phyloP scores from a whole-genome alignment of 1,284 basidiomycete genomes.

The Exobasidium rhododendri region DNA sequence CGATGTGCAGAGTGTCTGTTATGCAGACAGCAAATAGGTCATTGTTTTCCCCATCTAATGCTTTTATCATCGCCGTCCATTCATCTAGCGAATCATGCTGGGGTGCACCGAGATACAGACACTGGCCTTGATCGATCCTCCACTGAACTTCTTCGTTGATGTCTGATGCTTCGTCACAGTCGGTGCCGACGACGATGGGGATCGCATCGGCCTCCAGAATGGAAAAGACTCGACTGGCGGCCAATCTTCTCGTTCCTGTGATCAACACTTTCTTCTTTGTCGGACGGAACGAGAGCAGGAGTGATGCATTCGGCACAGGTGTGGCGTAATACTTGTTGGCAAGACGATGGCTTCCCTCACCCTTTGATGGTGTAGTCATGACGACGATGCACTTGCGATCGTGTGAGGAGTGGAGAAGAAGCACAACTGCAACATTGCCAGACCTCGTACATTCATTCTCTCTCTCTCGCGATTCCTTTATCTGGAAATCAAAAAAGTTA shows the following conservation, averaged over 20 bases:
- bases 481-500: too few species aligned
- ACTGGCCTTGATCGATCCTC: slow-evolving; percentile 62
- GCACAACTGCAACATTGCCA: too few species aligned
- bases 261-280: slow-evolving; percentile 59
- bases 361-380: too few species aligned
- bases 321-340: slow-evolving; percentile 2
- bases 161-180: slow-evolving; percentile 56
- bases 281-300: slow-evolving; percentile 33
- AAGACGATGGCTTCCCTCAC: too few species aligned
- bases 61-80: slow-evolving; percentile 11
- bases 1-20: slow-evolving; percentile 45
- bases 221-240: slow-evolving; percentile 74
- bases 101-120: background rate
- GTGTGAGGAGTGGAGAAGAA: too few species aligned
- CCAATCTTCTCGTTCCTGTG: slow-evolving; percentile 71
- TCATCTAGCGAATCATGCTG: background rate
- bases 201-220: slow-evolving; percentile 76
- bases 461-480: too few species aligned
- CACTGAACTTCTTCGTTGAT: slow-evolving; percentile 71
- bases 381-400: too few species aligned
- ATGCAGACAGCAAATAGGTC: slow-evolving; percentile 49
- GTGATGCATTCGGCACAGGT: slow-evolving; percentile 28
- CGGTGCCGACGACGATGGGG: slow-evolving; percentile 64
- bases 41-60: slow-evolving; percentile 1
- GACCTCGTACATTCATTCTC: too few species aligned